Base-by-base conservation (phyloP, 805 yeast species). In the Sugiyamaella chiloensis region DNA sequence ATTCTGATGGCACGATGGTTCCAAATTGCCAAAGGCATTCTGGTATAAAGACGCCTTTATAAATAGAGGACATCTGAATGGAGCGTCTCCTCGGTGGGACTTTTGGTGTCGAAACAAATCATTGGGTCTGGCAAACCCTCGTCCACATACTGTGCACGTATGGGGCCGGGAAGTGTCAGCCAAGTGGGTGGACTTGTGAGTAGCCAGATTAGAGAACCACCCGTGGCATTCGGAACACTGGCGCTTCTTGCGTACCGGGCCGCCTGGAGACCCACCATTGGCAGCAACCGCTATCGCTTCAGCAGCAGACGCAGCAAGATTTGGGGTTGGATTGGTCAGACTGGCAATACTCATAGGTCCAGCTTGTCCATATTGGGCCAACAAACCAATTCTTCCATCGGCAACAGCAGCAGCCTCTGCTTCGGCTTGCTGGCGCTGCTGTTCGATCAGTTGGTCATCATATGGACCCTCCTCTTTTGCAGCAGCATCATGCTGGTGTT, bases 71-170 rank as follows among this genome's bases (percentile, higher is more conserved):
- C 97, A 89, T 60, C 79, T 79, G 69, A 80, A 89, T 26, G 86
- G 83, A 3, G 79, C 74, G 56, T 84, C 91, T 56, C 85, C 84
- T 75, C 89, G 78, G 64, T 89, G 97, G 49, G 91, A 77, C 65
- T 87, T 88, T 58, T 82, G 80, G 64, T 89, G 97, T 52, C 97
- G 75, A 54, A 83, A 78, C 55, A 90, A 70, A 63, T 89, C 96
- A 63, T 90, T 90, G 36, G 90, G 83, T 50, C 96, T 74, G 12
- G 93, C 87, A 67, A 89, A 89, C 2, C 96, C 95, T 51, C 96
- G 78, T 34, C 77, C 73, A 64, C 97, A 89, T 27, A 81, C 77
- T 35, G 78, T 72, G 66, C 97, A 89, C 39, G 80, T 71, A 61
- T 83, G 91, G 0, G 95, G 96, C 50, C 95, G 74, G 12, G 80